These are phyloP conservation scores for Piromyces sp. DNA, from an alignment of 192 early-diverging fungal species.

Conservation along the genomic window DNA sequence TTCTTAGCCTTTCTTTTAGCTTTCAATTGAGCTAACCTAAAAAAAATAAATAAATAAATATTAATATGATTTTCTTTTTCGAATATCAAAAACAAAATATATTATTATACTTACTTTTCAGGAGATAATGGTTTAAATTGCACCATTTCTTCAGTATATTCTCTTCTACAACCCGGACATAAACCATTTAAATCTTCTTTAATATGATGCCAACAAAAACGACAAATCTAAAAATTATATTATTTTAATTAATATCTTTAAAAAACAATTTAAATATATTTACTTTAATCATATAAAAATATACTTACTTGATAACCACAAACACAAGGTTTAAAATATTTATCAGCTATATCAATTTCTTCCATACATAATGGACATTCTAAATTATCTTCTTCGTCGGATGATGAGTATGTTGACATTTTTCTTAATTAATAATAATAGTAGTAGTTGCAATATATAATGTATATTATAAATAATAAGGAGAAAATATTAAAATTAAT, in stretches of 20 bases:
- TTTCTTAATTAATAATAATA: background rate
- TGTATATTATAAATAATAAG: background rate
- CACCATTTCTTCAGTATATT: constrained; percentile 75
- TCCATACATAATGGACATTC: constrained; percentile 98
- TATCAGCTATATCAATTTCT: constrained; percentile 90
- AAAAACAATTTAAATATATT: too few species aligned
- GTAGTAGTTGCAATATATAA: background rate
- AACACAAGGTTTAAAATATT: constrained; percentile 91
- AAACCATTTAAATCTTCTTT: constrained; percentile 81
- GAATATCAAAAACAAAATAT: too few species aligned
- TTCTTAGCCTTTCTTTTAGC: constrained; percentile 77
- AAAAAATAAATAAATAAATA: too few species aligned
- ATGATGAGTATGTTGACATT: background rate
- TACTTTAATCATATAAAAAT: too few species aligned
- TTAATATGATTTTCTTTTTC: too few species aligned
- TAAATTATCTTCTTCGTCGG: constrained; percentile 57
- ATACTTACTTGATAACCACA: constrained; percentile 87
- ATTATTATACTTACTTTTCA: constrained; percentile 86
- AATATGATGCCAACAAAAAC: constrained; percentile 98
- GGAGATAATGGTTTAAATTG: constrained; percentile 57
- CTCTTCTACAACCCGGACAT: constrained; percentile 86
- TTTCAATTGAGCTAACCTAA: constrained; percentile 44
- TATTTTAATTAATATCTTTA: too few species aligned
- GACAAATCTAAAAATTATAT: constrained; percentile 59
- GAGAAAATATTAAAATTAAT: background rate